Evolutionary conservation across 768 basidiomycete species (phyloP), one percentile per base, ranked within the genome.

Genomic region (Aureoboletus auriporus): DNA sequence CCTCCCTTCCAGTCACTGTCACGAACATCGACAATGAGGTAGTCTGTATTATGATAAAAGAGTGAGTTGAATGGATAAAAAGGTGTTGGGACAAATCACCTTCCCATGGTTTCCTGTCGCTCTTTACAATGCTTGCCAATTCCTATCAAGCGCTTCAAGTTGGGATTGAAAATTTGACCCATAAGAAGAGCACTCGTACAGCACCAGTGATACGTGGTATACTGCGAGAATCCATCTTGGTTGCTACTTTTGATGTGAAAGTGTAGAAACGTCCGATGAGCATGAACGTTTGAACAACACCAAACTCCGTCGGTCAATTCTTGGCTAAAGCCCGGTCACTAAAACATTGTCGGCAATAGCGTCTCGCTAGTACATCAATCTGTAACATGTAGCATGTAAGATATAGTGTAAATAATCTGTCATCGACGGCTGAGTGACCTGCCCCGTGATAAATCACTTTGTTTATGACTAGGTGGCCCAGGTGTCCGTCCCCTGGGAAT

Each of bases 1-100:
- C 90, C 90, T 55, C 90, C 90, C 10, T 62, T 71, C 66, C 75
- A 87, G 55, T 93, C 90, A 47, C 83, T 79, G 63, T 90, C 89
- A n/a, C 90, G 83, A 29, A 93, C 90, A 63, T 93, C 90, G 35
- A 93, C 77, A 38, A 93, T 75, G 28, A 84, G 64, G 61, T 83
- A 92, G 61, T 91, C 87, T 67, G 42, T 37, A 33, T 11, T 37
- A 33, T 11, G 28, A 29, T 23, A 23, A 35, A 35, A 9, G 14
- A 16, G 3, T 37, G 6, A 36, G 33, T 49, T 27, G 40, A 47
- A n/a, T 35, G 16, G 17, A 33, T 29, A 11, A 9, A 42, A 30
- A 38, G 20, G n/a, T n/a, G 11, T 13, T 28, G 39, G 9, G 30
- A 26, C 9, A 35, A 38, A 1, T 20, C 26, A 65, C 65, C 65